Percentiles rank a stretch among this genome's conserved stretches.
These are phyloP conservation scores for Elasticomyces elasticus DNA, from an alignment of 495 filamentous ascomycete genomes.

Conservation along the genomic window DNA sequence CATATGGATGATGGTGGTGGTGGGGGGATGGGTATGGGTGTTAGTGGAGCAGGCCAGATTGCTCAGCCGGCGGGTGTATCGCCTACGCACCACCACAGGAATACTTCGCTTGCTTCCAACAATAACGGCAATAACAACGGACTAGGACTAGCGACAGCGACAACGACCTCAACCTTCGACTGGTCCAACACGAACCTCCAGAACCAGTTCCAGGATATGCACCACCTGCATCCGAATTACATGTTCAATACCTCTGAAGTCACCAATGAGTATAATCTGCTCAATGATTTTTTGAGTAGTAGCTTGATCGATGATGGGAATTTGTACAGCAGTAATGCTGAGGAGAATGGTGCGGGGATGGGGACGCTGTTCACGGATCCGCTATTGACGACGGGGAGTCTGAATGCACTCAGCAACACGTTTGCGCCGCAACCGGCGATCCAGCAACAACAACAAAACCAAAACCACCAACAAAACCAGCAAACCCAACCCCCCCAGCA, in stretches of 20 bases:
- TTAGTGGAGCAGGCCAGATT: conserved; percentile 15
- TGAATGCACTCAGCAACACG: conserved; percentile 23
- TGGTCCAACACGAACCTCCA: conserved; percentile 58
- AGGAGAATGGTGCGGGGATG: too few relatives aligned
- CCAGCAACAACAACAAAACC: conserved; percentile 1
- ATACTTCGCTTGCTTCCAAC: conserved; percentile 33
- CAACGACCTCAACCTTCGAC: conserved; percentile 33
- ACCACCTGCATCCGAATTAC: conserved; percentile 84
- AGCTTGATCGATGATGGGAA: conserved; percentile 72
- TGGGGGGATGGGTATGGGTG: neutral
- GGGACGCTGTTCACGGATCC: conserved; percentile 48
- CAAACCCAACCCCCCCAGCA: too few relatives aligned
- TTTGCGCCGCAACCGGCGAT: neutral
- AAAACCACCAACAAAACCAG: conserved; percentile 30
- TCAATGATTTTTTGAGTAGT: conserved; percentile 90
- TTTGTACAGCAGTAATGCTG: conserved; percentile 48
- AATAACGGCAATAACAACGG: conserved; percentile 23
- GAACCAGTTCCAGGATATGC: conserved; percentile 86
- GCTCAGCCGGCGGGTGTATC: conserved; percentile 38
- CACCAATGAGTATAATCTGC: conserved; percentile 86
- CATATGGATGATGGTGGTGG: neutral
- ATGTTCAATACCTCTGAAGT: conserved; percentile 93
- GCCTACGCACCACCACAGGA: conserved; percentile 28
- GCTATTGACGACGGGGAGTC: conserved; percentile 43
- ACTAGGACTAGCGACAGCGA: neutral